phyloP scores from a whole-genome alignment of 108 stramenopile species.

The Cyclostephanos tholiformis region DNA sequence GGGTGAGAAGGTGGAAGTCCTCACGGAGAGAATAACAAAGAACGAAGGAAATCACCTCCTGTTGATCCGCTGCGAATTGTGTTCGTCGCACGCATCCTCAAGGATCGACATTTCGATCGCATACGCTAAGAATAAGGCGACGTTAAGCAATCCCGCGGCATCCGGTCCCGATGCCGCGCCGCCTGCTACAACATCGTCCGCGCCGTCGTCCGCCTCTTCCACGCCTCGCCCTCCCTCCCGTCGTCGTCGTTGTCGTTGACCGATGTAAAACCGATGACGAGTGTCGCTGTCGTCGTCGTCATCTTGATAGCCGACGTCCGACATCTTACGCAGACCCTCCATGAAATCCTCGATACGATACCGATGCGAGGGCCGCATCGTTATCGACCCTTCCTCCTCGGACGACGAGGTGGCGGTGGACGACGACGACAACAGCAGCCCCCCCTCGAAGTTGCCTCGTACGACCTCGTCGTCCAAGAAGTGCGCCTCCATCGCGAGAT shows the following conservation, averaged over 20 bases:
- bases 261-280: constrained; percentile 18
- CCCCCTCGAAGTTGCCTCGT: constrained; percentile 19
- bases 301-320: constrained; percentile 24
- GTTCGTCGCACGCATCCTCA: constrained; percentile 44
- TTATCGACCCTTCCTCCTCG: too few species aligned
- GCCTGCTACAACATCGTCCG: not conserved
- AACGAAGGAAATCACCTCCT: not conserved
- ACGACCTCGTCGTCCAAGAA: constrained; percentile 2
- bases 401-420: not conserved
- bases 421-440: constrained; percentile 13
- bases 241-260: not conserved
- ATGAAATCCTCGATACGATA: constrained; percentile 31
- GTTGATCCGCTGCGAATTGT: constrained; percentile 23
- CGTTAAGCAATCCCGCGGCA: constrained; percentile 19
- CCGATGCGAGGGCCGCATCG: constrained; percentile 14
- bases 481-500: constrained; percentile 21
- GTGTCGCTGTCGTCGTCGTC: not conserved
- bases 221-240: not conserved
- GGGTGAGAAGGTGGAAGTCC: too few species aligned
- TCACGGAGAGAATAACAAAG: too few species aligned
- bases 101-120: constrained; percentile 32
- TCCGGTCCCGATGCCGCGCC: not conserved
- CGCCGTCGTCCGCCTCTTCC: too few species aligned
- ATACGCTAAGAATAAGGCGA: constrained; percentile 28
- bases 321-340: constrained; percentile 28